These are phyloP conservation scores for Clarireedia hainanense DNA, from an alignment of 2,329 filamentous ascomycete genomes.

Conservation along the genomic window DNA sequence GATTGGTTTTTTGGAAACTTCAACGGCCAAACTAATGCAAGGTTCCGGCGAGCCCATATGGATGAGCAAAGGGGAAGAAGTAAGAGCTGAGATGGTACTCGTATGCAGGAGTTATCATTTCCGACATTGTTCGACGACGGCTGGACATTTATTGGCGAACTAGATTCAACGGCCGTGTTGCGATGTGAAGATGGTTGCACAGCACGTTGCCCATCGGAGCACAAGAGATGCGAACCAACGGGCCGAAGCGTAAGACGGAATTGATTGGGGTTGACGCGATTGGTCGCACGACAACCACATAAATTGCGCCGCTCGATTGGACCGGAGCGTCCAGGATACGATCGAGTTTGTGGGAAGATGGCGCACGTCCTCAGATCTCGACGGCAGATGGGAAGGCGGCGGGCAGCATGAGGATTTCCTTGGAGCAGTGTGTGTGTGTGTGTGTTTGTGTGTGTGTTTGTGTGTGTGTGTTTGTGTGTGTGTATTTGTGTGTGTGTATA, in stretches of 20 bases:
- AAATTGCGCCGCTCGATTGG: background rate
- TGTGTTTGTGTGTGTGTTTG: too few species aligned
- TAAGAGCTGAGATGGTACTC: background rate
- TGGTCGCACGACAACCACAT: background rate
- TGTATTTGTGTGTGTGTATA: too few species aligned
- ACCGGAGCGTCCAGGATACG: background rate
- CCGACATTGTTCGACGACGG: background rate
- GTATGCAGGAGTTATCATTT: background rate
- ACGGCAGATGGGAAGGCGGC: too few species aligned
- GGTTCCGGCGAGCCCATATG: background rate
- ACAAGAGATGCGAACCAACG: background rate
- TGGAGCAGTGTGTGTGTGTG: too few species aligned
- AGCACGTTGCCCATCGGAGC: background rate
- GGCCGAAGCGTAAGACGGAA: background rate
- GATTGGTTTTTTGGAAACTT: background rate
- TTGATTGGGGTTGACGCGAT: background rate
- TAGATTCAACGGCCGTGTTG: background rate
- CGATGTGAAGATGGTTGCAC: background rate
- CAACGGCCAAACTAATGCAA: conserved; percentile 3
- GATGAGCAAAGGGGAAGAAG: background rate
- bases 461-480: too few species aligned
- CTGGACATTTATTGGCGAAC: background rate
- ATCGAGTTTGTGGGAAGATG: too few species aligned
- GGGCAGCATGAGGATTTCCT: too few species aligned
- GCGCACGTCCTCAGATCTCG: too few species aligned